These are phyloP conservation scores for Pinguiococcus pyrenoidosus DNA, from an alignment of 108 stramenopile species.

Conservation along the genomic window DNA sequence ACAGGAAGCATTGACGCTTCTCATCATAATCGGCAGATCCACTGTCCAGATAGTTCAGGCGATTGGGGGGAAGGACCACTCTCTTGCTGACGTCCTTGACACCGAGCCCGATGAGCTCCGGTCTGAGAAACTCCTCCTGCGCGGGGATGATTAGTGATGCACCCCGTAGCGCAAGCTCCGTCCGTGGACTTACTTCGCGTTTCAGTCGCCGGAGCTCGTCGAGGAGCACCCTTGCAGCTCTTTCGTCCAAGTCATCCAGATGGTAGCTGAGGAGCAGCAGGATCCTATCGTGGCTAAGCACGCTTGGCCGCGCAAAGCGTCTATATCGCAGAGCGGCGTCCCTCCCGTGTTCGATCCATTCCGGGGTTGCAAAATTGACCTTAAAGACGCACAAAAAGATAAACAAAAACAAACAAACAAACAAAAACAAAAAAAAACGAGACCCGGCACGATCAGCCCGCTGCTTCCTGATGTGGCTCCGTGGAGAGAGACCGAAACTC, in stretches of 20 bases:
- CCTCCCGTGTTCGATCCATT: constrained; percentile 81
- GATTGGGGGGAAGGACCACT: constrained; percentile 52
- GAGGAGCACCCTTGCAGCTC: constrained; percentile 49
- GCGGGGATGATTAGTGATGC: constrained; percentile 56
- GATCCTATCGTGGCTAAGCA: constrained; percentile 77
- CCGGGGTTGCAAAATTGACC: constrained; percentile 71
- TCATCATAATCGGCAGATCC: constrained; percentile 76
- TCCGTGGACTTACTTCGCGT: not conserved
- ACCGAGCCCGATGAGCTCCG: constrained; percentile 17
- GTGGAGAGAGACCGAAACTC: constrained; percentile 17
- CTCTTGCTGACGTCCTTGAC: constrained; percentile 46
- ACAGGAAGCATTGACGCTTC: constrained; percentile 66
- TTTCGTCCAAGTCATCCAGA: constrained; percentile 49
- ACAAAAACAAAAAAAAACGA: not conserved
- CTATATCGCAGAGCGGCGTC: constrained; percentile 78
- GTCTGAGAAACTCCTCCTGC: constrained; percentile 50
- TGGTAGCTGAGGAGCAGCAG: constrained; percentile 69
- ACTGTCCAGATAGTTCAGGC: constrained; percentile 62
- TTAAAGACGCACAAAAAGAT: not conserved
- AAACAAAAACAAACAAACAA: not conserved
- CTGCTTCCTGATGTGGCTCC: too few species aligned
- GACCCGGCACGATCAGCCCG: too few species aligned
- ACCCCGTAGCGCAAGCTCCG: constrained; percentile 52
- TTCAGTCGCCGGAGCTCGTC: constrained; percentile 20
- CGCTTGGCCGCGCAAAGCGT: constrained; percentile 63